phyloP scores from a whole-genome alignment of 1,284 basidiomycete genomes.

The Leccinum subspadiceum region DNA sequence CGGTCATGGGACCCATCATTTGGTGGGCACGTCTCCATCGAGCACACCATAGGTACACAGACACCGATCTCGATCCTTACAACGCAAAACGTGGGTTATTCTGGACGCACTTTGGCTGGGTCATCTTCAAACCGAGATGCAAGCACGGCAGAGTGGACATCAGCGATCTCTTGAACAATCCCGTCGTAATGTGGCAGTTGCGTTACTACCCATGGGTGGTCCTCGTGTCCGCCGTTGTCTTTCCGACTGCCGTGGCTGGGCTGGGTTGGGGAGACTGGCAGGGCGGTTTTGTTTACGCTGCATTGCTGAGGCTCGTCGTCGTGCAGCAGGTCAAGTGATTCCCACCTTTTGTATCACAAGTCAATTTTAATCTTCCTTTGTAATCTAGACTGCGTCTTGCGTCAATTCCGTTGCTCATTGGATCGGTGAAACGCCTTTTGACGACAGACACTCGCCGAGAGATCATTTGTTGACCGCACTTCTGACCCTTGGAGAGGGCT shows the following conservation, averaged over 20 bases:
- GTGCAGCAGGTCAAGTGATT: constrained; percentile 78
- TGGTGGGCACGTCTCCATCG: constrained; percentile 92
- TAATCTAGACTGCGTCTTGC: constrained; percentile 77
- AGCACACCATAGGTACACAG: constrained; percentile 89
- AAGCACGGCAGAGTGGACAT: constrained; percentile 85
- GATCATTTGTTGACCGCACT: constrained; percentile 85
- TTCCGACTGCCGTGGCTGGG: constrained; percentile 75
- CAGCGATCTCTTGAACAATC: constrained; percentile 73
- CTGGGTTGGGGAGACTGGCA: constrained; percentile 79
- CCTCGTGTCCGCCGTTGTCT: constrained; percentile 63
- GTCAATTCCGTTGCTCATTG: constrained; percentile 92
- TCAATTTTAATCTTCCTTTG: neutral
- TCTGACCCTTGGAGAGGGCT: constrained; percentile 80
- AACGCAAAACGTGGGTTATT: constrained; percentile 78
- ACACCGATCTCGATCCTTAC: constrained; percentile 91
- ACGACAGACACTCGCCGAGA: constrained; percentile 87
- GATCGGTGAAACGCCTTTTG: constrained; percentile 86
- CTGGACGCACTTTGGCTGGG: constrained; percentile 85
- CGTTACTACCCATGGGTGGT: constrained; percentile 70
- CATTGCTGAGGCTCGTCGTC: constrained; percentile 72
- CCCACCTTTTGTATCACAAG: neutral
- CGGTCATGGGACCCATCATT: constrained; percentile 84
- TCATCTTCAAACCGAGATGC: constrained; percentile 82
- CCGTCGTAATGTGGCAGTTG: constrained; percentile 83
- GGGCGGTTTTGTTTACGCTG: constrained; percentile 82